These are phyloP conservation scores for Trichophyton schoenleinii DNA, from an alignment of 2,329 filamentous ascomycete genomes.

Conservation along the genomic window DNA sequence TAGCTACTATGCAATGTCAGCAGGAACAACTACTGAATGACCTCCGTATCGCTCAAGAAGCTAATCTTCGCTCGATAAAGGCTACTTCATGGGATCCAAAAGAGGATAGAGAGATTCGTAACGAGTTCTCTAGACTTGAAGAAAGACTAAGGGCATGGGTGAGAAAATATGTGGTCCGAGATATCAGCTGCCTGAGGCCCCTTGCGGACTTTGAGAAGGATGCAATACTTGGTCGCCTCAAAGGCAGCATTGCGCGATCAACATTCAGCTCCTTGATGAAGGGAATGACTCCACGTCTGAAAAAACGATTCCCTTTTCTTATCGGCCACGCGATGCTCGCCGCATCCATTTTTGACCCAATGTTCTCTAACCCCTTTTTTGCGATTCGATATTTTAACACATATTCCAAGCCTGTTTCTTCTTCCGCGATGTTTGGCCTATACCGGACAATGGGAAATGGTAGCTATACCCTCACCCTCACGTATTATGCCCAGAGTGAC, in stretches of 20 bases:
- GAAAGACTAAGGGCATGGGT: not conserved
- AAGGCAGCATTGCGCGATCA: not conserved
- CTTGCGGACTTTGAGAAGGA: not conserved
- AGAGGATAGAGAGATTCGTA: conserved; percentile 4
- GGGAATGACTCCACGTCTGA: not conserved
- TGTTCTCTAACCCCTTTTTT: not conserved
- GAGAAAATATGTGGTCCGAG: not conserved
- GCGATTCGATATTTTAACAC: not conserved
- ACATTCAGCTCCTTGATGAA: not conserved
- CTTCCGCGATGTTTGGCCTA: not conserved
- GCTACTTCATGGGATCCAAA: conserved; percentile 2
- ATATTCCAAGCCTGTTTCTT: not conserved
- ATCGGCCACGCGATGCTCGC: not conserved
- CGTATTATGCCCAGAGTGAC: not conserved
- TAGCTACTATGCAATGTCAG: not conserved
- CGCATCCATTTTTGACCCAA: not conserved
- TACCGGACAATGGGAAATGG: not conserved
- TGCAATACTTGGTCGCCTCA: not conserved
- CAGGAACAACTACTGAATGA: not conserved
- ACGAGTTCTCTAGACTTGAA: not conserved
- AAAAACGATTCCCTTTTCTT: not conserved
- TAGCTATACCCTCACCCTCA: not conserved
- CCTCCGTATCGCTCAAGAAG: conserved; percentile 6
- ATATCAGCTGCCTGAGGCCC: not conserved
- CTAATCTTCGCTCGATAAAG: conserved; percentile 1